Evolutionary conservation across 805 yeast genomes (phyloP).

Genomic region (Monosporozyma aerobia): DNA sequence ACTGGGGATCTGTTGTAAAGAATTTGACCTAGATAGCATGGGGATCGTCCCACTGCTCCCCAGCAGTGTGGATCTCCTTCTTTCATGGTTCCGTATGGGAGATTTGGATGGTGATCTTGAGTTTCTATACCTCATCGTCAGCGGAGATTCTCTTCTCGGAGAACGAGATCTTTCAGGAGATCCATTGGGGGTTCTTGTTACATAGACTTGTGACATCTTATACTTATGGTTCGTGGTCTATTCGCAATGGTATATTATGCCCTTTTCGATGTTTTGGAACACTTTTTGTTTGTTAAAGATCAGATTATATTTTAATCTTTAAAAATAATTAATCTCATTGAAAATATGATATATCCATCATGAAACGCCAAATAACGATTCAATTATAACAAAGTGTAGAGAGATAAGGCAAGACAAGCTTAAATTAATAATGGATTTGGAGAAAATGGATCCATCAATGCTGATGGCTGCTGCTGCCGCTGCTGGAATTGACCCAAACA

Average conservation of each 20-base stretch:
- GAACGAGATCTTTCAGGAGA: background rate
- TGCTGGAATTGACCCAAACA: background rate
- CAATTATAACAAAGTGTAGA: background rate
- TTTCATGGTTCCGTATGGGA: background rate
- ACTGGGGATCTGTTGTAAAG: background rate
- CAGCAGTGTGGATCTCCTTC: background rate
- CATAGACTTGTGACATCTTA: background rate
- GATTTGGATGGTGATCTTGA: background rate
- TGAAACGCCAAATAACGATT: background rate
- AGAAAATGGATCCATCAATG: background rate
- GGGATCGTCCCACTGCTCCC: background rate
- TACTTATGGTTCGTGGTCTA: background rate
- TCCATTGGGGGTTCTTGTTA: background rate
- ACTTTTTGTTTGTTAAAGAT: background rate
- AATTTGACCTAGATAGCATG: background rate
- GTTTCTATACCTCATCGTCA: background rate
- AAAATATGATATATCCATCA: background rate
- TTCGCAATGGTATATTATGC: background rate
- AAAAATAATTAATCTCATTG: background rate
- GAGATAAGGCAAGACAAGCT: background rate
- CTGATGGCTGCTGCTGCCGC: conserved; percentile 1
- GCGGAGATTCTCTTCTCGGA: background rate
- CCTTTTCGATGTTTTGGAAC: background rate
- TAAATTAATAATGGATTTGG: background rate
- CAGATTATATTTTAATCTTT: background rate